Evolutionary conservation across 225 moss, liverwort and hornwort genomes (phyloP).

Genomic region (Physcomitrium patens): DNA sequence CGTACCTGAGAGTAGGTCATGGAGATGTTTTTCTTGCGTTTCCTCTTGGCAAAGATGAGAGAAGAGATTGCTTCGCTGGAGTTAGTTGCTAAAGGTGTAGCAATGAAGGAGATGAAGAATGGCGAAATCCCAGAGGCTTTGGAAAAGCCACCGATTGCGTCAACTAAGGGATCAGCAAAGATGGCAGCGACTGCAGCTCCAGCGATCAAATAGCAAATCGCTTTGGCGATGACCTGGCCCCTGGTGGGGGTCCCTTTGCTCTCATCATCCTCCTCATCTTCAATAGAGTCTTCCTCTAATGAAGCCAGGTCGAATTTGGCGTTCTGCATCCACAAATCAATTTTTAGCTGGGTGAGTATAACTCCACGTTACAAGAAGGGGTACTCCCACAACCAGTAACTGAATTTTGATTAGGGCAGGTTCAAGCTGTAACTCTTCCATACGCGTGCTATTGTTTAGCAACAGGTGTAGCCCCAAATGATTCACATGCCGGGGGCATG

Average conservation of each 20-base stretch:
- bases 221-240: constrained; percentile 50
- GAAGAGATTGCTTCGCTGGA: constrained; percentile 97
- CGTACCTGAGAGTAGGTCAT: constrained; percentile 93
- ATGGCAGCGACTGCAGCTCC: constrained; percentile 79
- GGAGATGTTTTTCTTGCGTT: constrained; percentile 86
- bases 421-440: too few species aligned
- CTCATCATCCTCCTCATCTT: constrained; percentile 53
- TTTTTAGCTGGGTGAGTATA: not conserved
- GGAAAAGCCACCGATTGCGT: constrained; percentile 82
- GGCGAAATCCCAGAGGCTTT: constrained; percentile 83
- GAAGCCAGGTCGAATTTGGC: constrained; percentile 41
- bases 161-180: constrained; percentile 89
- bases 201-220: constrained; percentile 58
- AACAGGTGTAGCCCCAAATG: too few species aligned
- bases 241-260: constrained; percentile 40
- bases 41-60: constrained; percentile 78
- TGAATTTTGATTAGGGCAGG: too few species aligned
- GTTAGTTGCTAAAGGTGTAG: constrained; percentile 89
- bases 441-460: not conserved
- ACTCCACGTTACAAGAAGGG: too few species aligned
- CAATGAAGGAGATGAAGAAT: constrained; percentile 97
- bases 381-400: not conserved
- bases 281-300: constrained; percentile 50
- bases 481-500: too few species aligned
- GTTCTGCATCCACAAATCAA: constrained; percentile 34